phyloP scores from a whole-genome alignment of 2,329 filamentous ascomycete genomes.

The Pestalotiopsis sp. region DNA sequence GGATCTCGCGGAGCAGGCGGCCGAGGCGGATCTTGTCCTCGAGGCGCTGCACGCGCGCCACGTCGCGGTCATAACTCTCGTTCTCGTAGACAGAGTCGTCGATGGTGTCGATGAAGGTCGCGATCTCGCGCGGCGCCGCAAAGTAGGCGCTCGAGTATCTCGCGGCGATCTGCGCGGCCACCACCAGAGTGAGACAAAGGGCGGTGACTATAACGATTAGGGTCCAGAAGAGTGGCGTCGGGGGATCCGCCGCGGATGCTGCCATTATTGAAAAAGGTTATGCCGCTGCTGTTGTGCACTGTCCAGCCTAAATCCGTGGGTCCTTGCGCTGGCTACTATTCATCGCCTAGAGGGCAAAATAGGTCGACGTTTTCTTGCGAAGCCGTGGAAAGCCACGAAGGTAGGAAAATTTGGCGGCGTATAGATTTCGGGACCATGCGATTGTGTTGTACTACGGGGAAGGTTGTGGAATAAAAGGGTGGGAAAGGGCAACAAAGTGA shows the following conservation, averaged over 20 bases:
- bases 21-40: slow-evolving; percentile 65
- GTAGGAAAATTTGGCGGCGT: neutral
- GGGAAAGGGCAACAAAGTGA: neutral
- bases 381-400: neutral
- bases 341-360: neutral
- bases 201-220: slow-evolving; percentile 61
- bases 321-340: neutral
- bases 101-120: slow-evolving; percentile 60
- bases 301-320: slow-evolving; percentile 2
- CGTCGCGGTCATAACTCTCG: slow-evolving; percentile 64
- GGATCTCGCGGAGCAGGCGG: slow-evolving; percentile 63
- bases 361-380: neutral
- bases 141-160: slow-evolving; percentile 59
- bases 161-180: slow-evolving; percentile 54
- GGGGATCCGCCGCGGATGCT: slow-evolving; percentile 49
- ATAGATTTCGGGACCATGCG: neutral
- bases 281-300: neutral
- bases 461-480: neutral
- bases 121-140: slow-evolving; percentile 60
- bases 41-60: slow-evolving; percentile 57
- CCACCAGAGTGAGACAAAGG: slow-evolving; percentile 56
- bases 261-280: neutral
- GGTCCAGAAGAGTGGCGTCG: slow-evolving; percentile 55
- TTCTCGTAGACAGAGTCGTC: slow-evolving; percentile 67
- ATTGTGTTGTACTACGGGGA: neutral